A percentile compares a stretch with the other conserved stretches of the same genome.
Evolutionary conservation across 2,329 filamentous ascomycete species (phyloP).

Genomic region (Onygenales sp.): DNA sequence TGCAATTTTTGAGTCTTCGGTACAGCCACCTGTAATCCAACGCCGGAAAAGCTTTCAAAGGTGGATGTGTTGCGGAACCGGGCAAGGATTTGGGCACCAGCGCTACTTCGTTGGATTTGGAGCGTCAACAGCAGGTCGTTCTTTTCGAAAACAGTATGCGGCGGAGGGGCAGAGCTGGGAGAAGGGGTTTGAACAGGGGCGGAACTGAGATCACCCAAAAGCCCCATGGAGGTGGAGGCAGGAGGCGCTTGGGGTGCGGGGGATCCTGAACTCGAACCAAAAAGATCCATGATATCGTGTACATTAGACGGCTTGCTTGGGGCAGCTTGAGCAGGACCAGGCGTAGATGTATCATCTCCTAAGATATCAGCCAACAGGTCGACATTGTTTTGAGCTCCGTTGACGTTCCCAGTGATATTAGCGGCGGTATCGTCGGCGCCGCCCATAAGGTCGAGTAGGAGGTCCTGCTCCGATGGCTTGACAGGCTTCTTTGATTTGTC

Average conservation of each 20-base stretch:
- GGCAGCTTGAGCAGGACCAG: slow-evolving; percentile 48
- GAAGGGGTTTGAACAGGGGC: slow-evolving; percentile 37
- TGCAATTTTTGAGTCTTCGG: slow-evolving; percentile 94
- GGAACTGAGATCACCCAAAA: slow-evolving; percentile 41
- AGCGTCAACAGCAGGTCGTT: slow-evolving; percentile 76
- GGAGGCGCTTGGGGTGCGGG: slow-evolving; percentile 40
- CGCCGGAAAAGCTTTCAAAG: slow-evolving; percentile 56
- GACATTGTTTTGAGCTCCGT: slow-evolving; percentile 61
- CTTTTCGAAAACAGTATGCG: slow-evolving; percentile 71
- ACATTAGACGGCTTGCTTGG: slow-evolving; percentile 43
- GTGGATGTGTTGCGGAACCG: slow-evolving; percentile 71
- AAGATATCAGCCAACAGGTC: slow-evolving; percentile 89
- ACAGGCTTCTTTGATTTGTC: slow-evolving; percentile 65
- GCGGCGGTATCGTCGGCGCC: slow-evolving; percentile 56
- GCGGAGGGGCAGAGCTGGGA: slow-evolving; percentile 38
- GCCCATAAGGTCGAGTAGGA: slow-evolving; percentile 87
- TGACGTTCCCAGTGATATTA: slow-evolving; percentile 45
- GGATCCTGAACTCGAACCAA: slow-evolving; percentile 44
- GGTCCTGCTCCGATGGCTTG: slow-evolving; percentile 82
- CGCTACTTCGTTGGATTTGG: slow-evolving; percentile 65
- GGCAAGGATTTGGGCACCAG: slow-evolving; percentile 69
- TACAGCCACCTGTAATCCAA: slow-evolving; percentile 87
- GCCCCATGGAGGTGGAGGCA: slow-evolving; percentile 39
- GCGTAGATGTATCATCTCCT: slow-evolving; percentile 50
- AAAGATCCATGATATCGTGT: slow-evolving; percentile 84